Base-by-base conservation (phyloP, 306 rosid genomes). In the Astragalus membranaceus region DNA sequence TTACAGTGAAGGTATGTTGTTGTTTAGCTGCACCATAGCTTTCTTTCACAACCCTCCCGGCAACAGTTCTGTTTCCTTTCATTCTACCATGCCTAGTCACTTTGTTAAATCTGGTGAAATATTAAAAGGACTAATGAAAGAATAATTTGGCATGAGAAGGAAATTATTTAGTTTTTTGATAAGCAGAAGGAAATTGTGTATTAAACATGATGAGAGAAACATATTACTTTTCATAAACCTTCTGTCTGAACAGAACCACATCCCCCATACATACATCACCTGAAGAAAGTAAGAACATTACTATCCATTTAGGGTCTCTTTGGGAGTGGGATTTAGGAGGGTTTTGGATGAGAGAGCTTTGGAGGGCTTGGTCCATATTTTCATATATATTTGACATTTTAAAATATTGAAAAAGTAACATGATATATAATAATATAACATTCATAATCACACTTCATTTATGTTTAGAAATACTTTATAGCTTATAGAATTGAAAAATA, bases 211-310 rank as follows among this genome's bases (percentile, higher is more conserved):
- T 7, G 9, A 67, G 59, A 52, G 26, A 74, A 69, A 62, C 80
- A 63, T 8, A 41, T 46, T 86, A 91, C 95, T 72, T 88, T 75
- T 85, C 80, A 66, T 85, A 83, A 85, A 88, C 90, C 72, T 76
- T 88, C 78, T 86, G 97, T 36, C 80, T 80, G 79, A 91, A 91
- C 78, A 86, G 75, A 78, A 91, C 92, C 57, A 83, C 76, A 66
- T 91, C 97, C 69, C 95, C 95, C 86, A 75, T 74, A 72, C 97
- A 88, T 41, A 91, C 95, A 76, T 91, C 97, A 64, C 97, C 97
- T 91, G 74, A 73, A 77, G 43, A 61, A 65, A 84, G 61, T 7
- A 13, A 59, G 64, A 44, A 73, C 20, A 47, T 47, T 2, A 51
- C 30, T 49, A 14, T 30, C 75, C 23, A 57, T 49, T 46, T 15